Evolutionary conservation across 78 protist genomes (phyloP).

Genomic region (Acrasis kona): DNA sequence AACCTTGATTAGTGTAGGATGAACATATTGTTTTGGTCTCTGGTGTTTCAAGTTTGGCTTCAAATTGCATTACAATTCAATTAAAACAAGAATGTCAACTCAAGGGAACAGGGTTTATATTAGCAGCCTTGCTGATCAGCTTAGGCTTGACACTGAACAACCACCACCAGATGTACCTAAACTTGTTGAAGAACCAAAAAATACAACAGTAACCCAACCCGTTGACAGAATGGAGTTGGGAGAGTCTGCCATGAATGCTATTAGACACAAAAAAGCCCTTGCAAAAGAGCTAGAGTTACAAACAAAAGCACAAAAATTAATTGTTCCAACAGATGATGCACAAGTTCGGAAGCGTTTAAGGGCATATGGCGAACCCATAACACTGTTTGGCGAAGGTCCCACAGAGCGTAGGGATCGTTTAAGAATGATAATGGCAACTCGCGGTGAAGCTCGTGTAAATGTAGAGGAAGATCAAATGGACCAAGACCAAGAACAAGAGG

Average conservation of each 20-base stretch:
- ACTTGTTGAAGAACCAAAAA: too few species aligned
- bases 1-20: too few species aligned
- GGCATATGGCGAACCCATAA: conserved; percentile 5
- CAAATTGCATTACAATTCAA: too few species aligned
- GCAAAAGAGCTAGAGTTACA: neutral
- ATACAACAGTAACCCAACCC: too few species aligned
- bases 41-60: too few species aligned
- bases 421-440: neutral
- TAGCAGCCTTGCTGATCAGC: too few species aligned
- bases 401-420: conserved; percentile 3
- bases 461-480: neutral
- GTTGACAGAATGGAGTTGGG: too few species aligned
- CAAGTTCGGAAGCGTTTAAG: conserved; percentile 4
- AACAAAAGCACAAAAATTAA: neutral
- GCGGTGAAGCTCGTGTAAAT: neutral
- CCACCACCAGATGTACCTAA: too few species aligned
- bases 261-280: neutral
- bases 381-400: conserved; percentile 22
- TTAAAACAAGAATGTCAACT: too few species aligned
- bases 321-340: conserved; percentile 1
- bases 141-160: too few species aligned
- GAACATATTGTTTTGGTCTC: too few species aligned
- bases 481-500: conserved; percentile 3
- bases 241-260: conserved; percentile 10
- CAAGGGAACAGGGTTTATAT: too few species aligned